Percentiles rank a stretch among this genome's conserved stretches.
Conservation (phyloP, 768 basidiomycete genomes). For the Rhodotorula kratochvilovae region DNA sequence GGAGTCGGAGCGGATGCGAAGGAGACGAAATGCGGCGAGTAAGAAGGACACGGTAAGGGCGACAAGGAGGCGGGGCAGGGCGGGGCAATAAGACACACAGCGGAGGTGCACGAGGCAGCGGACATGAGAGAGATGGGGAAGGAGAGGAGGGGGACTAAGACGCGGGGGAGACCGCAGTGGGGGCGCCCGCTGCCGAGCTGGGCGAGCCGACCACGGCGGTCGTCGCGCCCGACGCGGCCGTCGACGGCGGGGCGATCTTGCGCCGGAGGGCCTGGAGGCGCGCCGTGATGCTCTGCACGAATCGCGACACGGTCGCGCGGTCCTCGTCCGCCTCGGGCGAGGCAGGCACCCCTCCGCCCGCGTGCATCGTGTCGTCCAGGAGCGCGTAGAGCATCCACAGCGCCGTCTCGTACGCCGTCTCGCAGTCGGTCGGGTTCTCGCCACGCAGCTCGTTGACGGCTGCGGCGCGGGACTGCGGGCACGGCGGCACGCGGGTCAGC, state of each 20-base stretch:
- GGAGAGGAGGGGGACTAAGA: neutral
- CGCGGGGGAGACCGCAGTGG: neutral
- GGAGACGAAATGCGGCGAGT: neutral
- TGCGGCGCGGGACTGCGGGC: slow-evolving; percentile 75
- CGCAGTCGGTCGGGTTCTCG: slow-evolving; percentile 71
- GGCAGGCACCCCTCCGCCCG: slow-evolving; percentile 2
- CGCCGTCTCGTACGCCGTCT: slow-evolving; percentile 90
- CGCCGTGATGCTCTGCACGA: slow-evolving; percentile 25
- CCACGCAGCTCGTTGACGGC: slow-evolving; percentile 85
- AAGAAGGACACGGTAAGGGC: neutral
- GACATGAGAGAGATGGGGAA: neutral
- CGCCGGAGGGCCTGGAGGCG: slow-evolving; percentile 25
- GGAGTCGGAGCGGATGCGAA: neutral
- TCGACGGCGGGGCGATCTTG: slow-evolving; percentile 17
- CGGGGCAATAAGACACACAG: neutral
- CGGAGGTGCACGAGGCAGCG: neutral
- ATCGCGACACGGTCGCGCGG: slow-evolving; percentile 48
- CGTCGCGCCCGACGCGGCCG: neutral
- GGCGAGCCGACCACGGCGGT: neutral
- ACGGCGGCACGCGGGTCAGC: neutral
- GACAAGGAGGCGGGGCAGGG: neutral
- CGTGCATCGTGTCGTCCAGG: slow-evolving; percentile 63
- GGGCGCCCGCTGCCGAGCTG: neutral
- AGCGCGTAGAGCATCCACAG: slow-evolving; percentile 89
- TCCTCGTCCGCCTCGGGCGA: slow-evolving; percentile 47